These are phyloP conservation scores for Psilocybe tampanensis DNA, from an alignment of 768 basidiomycete species.

Conservation along the genomic window DNA sequence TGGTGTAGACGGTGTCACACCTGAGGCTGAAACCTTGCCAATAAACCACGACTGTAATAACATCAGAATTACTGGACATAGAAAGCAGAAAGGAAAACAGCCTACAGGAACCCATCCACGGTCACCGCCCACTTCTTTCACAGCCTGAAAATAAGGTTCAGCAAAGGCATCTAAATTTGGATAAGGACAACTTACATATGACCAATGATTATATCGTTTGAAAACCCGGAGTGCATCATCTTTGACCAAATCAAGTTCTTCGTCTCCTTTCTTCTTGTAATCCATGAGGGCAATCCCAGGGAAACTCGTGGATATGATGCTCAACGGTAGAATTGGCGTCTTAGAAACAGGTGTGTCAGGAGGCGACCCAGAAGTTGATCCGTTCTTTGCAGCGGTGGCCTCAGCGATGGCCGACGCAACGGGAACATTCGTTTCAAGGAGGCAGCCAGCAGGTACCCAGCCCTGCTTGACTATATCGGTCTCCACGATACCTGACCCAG, in stretches of 20 bases:
- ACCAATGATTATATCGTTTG: conserved; percentile 99
- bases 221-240: conserved; percentile 91
- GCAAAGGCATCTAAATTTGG: not conserved
- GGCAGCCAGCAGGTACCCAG: conserved; percentile 97
- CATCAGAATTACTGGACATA: conserved; percentile 7
- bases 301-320: conserved; percentile 97
- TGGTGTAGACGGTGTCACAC: conserved; percentile 49
- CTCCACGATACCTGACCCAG: conserved; percentile 78
- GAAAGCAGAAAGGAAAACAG: conserved; percentile 1
- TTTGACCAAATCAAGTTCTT: conserved; percentile 87
- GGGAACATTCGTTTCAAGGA: conserved; percentile 91
- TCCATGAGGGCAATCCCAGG: conserved; percentile 97
- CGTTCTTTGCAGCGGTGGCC: conserved; percentile 65
- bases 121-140: conserved; percentile 91
- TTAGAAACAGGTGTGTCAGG: conserved; percentile 47
- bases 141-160: conserved; percentile 56
- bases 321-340: conserved; percentile 85
- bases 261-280: conserved; percentile 90
- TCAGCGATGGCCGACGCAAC: conserved; percentile 87
- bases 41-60: conserved; percentile 85
- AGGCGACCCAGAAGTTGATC: conserved; percentile 38
- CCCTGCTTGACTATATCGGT: conserved; percentile 82
- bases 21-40: conserved; percentile 71
- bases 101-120: conserved; percentile 94
- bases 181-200: conserved; percentile 59